These are phyloP conservation scores for Chaetoceros muelleri DNA, from an alignment of 108 stramenopile species.

Conservation along the genomic window DNA sequence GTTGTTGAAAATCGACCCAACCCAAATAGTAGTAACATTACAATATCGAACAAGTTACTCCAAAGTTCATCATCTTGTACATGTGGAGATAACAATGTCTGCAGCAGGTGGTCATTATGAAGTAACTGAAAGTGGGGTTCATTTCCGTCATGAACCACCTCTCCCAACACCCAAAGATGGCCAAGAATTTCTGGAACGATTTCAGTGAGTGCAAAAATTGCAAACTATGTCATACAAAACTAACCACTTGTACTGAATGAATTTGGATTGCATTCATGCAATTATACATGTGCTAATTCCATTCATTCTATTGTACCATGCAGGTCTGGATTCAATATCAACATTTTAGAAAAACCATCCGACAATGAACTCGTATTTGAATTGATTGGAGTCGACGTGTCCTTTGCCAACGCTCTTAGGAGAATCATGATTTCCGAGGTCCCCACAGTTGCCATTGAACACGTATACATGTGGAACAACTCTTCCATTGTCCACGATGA, in stretches of 20 bases:
- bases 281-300: background rate
- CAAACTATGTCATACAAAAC: background rate
- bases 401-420: conserved; percentile 92
- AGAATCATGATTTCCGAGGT: conserved; percentile 92
- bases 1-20: too few species aligned
- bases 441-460: conserved; percentile 89
- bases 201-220: conserved; percentile 28
- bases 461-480: conserved; percentile 91
- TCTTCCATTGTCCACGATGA: conserved; percentile 89
- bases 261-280: background rate
- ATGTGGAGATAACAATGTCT: too few species aligned
- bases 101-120: conserved; percentile 45
- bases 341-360: conserved; percentile 46
- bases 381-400: conserved; percentile 81
- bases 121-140: conserved; percentile 56
- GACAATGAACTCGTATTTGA: conserved; percentile 76
- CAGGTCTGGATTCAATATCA: conserved; percentile 32
- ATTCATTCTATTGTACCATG: background rate
- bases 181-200: conserved; percentile 39
- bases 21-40: too few species aligned
- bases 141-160: conserved; percentile 37
- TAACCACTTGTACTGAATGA: background rate
- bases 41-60: too few species aligned
- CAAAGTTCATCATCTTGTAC: too few species aligned
- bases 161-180: conserved; percentile 35